phyloP scores from a whole-genome alignment of 495 filamentous ascomycete genomes.

The Pseudomonodictys pantanalensis region DNA sequence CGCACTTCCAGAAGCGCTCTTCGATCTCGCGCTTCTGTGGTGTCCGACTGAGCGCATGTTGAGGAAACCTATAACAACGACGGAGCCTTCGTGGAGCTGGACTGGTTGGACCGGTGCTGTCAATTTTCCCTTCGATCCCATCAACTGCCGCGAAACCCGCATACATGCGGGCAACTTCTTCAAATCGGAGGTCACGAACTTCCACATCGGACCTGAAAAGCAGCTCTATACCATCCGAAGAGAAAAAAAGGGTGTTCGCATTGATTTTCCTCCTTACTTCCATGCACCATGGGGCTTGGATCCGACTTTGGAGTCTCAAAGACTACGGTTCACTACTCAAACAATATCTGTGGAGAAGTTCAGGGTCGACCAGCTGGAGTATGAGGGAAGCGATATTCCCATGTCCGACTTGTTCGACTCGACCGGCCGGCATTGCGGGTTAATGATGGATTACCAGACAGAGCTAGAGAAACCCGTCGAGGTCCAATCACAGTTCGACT shows the following conservation, averaged over 20 bases:
- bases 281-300: conserved; percentile 9
- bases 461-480: conserved; percentile 1
- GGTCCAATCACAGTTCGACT: conserved; percentile 1
- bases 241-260: conserved; percentile 13
- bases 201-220: conserved; percentile 12
- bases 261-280: conserved; percentile 13
- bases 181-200: conserved; percentile 20
- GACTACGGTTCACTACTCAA: conserved; percentile 16
- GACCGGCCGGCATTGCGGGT: conserved; percentile 17
- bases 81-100: conserved; percentile 26
- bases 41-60: conserved; percentile 11
- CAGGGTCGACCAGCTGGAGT: conserved; percentile 12
- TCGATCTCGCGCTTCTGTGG: conserved; percentile 30
- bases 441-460: conserved; percentile 26
- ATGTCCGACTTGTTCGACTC: conserved; percentile 21
- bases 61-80: not conserved
- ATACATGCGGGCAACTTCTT: conserved; percentile 13
- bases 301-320: conserved; percentile 7
- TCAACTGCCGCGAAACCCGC: conserved; percentile 18
- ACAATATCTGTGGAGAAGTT: conserved; percentile 19
- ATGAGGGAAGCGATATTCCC: conserved; percentile 7
- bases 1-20: conserved; percentile 23
- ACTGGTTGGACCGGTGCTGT: conserved; percentile 20
- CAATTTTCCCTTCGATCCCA: conserved; percentile 30
- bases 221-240: conserved; percentile 17